Base-by-base conservation (phyloP, 108 stramenopile species). In the Schizochytrium sp. region DNA sequence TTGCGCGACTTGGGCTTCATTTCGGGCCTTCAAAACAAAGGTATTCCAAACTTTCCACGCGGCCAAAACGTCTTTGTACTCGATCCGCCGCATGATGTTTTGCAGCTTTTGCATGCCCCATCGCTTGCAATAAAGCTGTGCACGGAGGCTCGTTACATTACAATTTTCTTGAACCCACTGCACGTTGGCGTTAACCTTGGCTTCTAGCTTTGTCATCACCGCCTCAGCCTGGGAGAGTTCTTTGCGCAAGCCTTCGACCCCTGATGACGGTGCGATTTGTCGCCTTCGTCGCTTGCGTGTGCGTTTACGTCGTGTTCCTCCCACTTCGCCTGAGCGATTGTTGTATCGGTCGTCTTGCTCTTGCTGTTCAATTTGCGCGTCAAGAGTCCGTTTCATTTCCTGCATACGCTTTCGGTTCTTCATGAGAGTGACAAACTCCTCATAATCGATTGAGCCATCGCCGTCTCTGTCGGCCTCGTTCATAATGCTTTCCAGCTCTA, bases 81-180 rank as follows among this genome's bases (percentile, higher is more conserved):
- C 76, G 51, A 83, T 83, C 10, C 76, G 76, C 19, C 76, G 76
- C 45, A 83, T 47, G 48, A 83, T 83, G 51, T 47, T 53, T 18
- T 83, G 76, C n/a, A 83, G 76, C 51, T 83, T 83, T 83, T 83
- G 76, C 76, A 83, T 83, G 44, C 76, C 76, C 76, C 76, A 83
- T 25, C 76, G 45, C 76, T 83, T 83, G 28, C 76, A 83, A 34
- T 83, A 83, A 4, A 83, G 76, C 23, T 83, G 76, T 1, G 76
- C 76, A 25, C 76, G 76, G 6, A 83, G 28, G 48, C 48, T 53
- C 16, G 76, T 83, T 4, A 83, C 76, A 45, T 83, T 83, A 45
- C 76, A 83, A 23, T 83, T 83, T 45, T 83, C 76, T 83, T 83
- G 76, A 55, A 83, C 76, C 76, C 76, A 83, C 48, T 53, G 76